A percentile compares a stretch with the other conserved stretches of the same genome.
These are phyloP conservation scores for Linanthus parryae DNA, from an alignment of 148 eudicot species.

Conservation along the genomic window DNA sequence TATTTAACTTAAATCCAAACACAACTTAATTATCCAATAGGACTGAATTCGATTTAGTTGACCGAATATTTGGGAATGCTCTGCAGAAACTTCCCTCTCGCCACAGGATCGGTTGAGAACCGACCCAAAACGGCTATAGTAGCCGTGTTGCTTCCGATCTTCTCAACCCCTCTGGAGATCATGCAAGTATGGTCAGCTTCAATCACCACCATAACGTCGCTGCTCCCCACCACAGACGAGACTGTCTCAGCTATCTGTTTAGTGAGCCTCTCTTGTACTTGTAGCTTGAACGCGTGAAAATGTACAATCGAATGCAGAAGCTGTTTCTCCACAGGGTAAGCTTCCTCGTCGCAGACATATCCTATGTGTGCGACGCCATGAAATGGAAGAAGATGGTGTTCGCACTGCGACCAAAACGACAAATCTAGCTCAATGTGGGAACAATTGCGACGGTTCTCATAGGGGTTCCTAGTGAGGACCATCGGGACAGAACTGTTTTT, in stretches of 20 bases:
- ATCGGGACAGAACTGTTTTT: too few relatives aligned
- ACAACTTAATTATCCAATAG: too few relatives aligned
- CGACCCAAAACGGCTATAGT: conserved; percentile 86
- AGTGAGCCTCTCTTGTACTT: conserved; percentile 92
- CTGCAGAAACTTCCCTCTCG: conserved; percentile 64
- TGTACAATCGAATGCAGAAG: conserved; percentile 70
- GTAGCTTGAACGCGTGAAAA: conserved; percentile 85
- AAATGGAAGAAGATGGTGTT: conserved; percentile 94
- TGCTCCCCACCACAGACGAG: conserved; percentile 61
- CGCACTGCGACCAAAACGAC: conserved; percentile 87
- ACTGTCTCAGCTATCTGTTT: conserved; percentile 81
- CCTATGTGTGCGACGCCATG: conserved; percentile 90
- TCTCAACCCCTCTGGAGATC: conserved; percentile 91
- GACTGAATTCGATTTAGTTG: too few relatives aligned
- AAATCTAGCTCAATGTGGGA: conserved; percentile 52
- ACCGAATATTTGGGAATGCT: conserved; percentile 42
- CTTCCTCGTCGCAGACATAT: conserved; percentile 31
- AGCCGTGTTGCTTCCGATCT: conserved; percentile 81
- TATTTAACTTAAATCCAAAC: too few relatives aligned
- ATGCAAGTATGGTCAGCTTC: conserved; percentile 94
- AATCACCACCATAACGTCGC: conserved; percentile 82
- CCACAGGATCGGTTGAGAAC: conserved; percentile 61
- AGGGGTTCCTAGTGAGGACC: conserved; percentile 20
- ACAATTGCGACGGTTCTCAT: conserved; percentile 8
- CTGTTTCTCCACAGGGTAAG: conserved; percentile 32